Evolutionary conservation across 2,329 filamentous ascomycete genomes (phyloP).

Genomic region (Leptodontidium sp.): DNA sequence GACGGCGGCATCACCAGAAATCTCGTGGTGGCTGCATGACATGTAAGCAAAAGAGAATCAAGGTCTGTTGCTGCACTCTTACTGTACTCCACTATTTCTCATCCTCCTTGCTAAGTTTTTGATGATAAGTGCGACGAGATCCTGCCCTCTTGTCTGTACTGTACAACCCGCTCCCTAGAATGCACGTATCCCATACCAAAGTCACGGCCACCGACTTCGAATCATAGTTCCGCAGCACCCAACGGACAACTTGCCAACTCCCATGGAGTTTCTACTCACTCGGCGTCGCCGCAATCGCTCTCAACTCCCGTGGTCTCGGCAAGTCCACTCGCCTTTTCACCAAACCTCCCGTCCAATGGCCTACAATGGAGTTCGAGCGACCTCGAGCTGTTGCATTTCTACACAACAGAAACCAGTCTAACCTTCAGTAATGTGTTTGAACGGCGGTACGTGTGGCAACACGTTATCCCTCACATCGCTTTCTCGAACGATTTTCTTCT

Average conservation of each 20-base stretch:
- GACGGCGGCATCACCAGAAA: constrained; percentile 32
- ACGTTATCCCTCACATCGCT: constrained; percentile 31
- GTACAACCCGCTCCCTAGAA: constrained; percentile 28
- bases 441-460: constrained; percentile 29
- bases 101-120: background rate
- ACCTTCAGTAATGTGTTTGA: constrained; percentile 26
- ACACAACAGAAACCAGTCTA: constrained; percentile 29
- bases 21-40: constrained; percentile 33
- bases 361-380: constrained; percentile 22
- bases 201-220: background rate
- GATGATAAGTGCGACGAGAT: constrained; percentile 37
- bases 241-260: background rate
- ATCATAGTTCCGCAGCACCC: background rate
- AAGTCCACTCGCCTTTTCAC: background rate
- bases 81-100: background rate
- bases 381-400: constrained; percentile 38
- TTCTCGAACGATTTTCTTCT: constrained; percentile 35
- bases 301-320: background rate
- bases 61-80: constrained; percentile 23
- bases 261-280: background rate
- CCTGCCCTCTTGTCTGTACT: constrained; percentile 35
- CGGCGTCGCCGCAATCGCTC: background rate
- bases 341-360: background rate
- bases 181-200: constrained; percentile 24
- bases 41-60: constrained; percentile 34